Evolutionary conservation across 139 green algal genomes (phyloP), one percentile per base, ranked within the genome.

Genomic region (Volvox africanus): DNA sequence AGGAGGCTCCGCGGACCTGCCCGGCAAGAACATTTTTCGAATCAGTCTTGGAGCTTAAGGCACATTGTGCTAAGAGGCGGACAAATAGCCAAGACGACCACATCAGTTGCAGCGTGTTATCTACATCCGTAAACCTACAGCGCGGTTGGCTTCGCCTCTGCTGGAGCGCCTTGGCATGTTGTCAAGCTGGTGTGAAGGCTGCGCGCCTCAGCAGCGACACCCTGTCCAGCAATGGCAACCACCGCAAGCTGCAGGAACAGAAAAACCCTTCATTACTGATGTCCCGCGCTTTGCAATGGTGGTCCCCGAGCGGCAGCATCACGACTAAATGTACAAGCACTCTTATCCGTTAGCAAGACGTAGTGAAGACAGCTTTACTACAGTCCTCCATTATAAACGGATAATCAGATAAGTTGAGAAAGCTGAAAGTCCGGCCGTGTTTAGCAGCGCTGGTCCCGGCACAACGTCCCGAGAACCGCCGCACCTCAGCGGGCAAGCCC

Each of bases 121-220:
- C 44, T 55, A 55, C 44, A 9, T 55, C 5, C 9, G 44, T 55
- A n/a, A 86, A 90, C 86, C 65, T 68, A 90, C 86, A 84, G 75
- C 1, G 75, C 73, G 0, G 22, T 75, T 5, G 86, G 30, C 30
- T 90, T 90, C 30, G 86, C 73, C 73, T 78, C 86, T 3, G 73
- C 55, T 32, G 86, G 86, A 20, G 73, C 37, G 86, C 69, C 75
- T 61, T 90, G 86, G 86, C 86, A 90, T 61, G 86, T 68, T 37
- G 86, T 62, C 73, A 85, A 85, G 86, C 75, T 90, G 86, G 86
- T 90, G 73, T 84, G 85, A 17, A 89, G 85, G 85, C 85, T 89
- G 85, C 85, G 85, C 26, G 30, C 85, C 85, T 89, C 68, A 35
- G 44, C 68, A 33, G 28, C 69, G 44, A 89, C 17, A 16, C 81